Conservation (phyloP, 1,284 basidiomycete genomes). For the Singerocomus inundabilis region DNA sequence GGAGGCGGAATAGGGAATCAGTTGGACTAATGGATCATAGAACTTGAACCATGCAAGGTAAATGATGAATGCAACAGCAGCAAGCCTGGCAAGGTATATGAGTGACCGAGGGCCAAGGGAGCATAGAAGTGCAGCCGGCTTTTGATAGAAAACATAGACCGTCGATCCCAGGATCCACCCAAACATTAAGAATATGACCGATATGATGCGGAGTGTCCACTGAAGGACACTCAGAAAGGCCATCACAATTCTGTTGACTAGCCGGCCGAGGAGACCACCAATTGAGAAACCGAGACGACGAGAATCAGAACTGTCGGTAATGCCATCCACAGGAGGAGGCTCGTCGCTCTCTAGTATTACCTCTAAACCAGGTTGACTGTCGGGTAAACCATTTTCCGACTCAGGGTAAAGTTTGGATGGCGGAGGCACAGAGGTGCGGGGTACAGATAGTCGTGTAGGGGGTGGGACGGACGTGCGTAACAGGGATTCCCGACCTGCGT, state of each 20-base stretch:
- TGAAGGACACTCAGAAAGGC: constrained; percentile 41
- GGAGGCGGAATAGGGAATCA: constrained; percentile 25
- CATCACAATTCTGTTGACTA: constrained; percentile 37
- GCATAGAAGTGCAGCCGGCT: constrained; percentile 44
- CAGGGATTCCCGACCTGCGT: constrained; percentile 19
- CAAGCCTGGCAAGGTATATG: constrained; percentile 36
- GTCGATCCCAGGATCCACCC: constrained; percentile 46
- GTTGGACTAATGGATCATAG: constrained; percentile 33
- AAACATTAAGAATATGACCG: constrained; percentile 27
- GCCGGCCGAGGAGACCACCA: constrained; percentile 45
- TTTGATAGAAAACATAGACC: constrained; percentile 39
- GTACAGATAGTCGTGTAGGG: constrained; percentile 30
- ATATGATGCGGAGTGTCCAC: constrained; percentile 35
- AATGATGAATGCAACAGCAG: constrained; percentile 39
- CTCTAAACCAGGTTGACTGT: constrained; percentile 49
- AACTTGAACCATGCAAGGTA: constrained; percentile 45
- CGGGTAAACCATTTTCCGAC: constrained; percentile 40
- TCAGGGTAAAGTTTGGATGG: constrained; percentile 26
- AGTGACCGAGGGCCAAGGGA: constrained; percentile 31
- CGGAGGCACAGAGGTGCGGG: constrained; percentile 37
- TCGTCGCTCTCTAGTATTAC: constrained; percentile 63
- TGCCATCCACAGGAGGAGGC: constrained; percentile 33
- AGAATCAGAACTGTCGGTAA: constrained; percentile 25
- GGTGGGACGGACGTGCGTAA: constrained; percentile 28
- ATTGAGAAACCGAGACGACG: constrained; percentile 40